Evolutionary conservation across 495 filamentous ascomycete genomes (phyloP).

Genomic region (Hypoxylon subgilvum): DNA sequence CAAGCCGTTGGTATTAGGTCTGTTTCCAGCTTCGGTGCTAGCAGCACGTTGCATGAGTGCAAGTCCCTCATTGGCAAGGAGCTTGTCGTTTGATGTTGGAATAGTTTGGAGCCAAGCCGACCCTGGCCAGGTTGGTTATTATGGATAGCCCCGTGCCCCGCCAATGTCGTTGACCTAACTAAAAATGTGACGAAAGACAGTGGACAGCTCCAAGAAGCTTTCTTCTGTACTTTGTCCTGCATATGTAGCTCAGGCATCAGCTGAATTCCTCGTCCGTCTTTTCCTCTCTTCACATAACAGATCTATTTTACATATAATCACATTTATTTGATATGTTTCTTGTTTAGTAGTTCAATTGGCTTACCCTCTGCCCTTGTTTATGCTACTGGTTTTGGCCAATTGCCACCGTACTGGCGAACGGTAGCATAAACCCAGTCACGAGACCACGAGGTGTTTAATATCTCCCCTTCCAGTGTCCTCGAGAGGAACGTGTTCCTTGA

Average conservation of each 20-base stretch:
- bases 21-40: neutral
- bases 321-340: neutral
- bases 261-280: too few relatives aligned
- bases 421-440: neutral
- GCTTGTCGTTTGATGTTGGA: neutral
- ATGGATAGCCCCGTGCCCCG: conserved; percentile 25
- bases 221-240: too few relatives aligned
- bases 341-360: conserved; percentile 1
- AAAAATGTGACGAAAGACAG: conserved; percentile 30
- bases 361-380: neutral
- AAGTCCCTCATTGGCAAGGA: conserved; percentile 23
- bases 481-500: neutral
- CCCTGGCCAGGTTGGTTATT: conserved; percentile 5
- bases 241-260: too few relatives aligned
- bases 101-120: neutral
- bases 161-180: too few relatives aligned
- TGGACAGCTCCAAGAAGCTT: too few relatives aligned
- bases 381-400: neutral
- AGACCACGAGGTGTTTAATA: neutral
- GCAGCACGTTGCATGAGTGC: conserved; percentile 22
- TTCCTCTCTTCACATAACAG: too few relatives aligned
- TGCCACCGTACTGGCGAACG: neutral
- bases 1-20: too few relatives aligned
- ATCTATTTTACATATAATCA: neutral
- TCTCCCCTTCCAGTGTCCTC: too few relatives aligned